Base-by-base conservation (phyloP, 306 rosid genomes). In the Herpetospermum pedunculosum region DNA sequence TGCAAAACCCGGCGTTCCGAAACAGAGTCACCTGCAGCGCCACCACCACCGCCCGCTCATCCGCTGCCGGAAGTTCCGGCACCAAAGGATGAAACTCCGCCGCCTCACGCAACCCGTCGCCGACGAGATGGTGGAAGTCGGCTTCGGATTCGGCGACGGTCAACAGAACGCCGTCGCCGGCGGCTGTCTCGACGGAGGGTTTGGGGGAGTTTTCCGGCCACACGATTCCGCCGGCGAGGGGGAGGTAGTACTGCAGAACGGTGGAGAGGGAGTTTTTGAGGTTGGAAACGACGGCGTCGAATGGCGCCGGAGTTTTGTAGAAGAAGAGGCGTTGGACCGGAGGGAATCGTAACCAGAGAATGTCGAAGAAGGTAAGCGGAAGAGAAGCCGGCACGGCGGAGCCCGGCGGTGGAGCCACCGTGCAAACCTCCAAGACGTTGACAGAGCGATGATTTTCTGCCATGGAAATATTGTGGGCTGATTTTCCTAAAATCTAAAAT, bases 231-330 rank as follows among this genome's bases (percentile, higher is more conserved):
- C 25, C 76, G 6, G 75, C 76, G 25, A 72, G 43, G 2, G 85
- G 88, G 7, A 69, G 82, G 32, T 78, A 81, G 79, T 52, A 77
- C 5, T 43, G 81, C 55, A 81, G 83, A 62, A 77, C 40, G 58
- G 73, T 73, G 32, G 81, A 79, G 70, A 84, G 85, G 7, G 85
- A 70, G 57, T 46, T 47, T 44, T 79, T 84, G 40, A 84, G 78
- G 32, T 47, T 5, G 16, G 80, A 85, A 49, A 84, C 65, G 76
- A 73, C n/a, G 8, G 55, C 48, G 46, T 73, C 21, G 77, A 81
- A 81, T 43, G 83, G 44, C 62, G 46, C 70, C 13, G 85, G 40
- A 52, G 29, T 68, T 44, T 76, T 58, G 75, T 73, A 84, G 73
- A 84, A 81, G 78, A 48, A 81, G 19, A 84, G 73, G 62, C 83